phyloP scores from a whole-genome alignment of 2,329 filamentous ascomycete species.

The Pseudogymnoascus destructans region DNA sequence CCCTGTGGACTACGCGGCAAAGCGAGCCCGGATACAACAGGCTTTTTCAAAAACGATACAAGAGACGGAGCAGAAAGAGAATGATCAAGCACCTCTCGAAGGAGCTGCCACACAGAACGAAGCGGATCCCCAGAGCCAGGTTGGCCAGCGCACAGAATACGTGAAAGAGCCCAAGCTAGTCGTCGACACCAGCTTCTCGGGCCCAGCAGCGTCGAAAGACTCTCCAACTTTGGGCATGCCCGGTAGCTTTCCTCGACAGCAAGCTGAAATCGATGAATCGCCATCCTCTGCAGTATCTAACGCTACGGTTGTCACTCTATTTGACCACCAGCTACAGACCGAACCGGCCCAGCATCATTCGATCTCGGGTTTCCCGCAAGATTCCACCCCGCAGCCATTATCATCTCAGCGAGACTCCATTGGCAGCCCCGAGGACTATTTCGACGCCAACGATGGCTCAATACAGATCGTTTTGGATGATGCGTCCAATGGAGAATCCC shows the following conservation, averaged over 20 bases:
- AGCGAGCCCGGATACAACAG: conserved; percentile 68
- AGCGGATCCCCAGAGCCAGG: neutral
- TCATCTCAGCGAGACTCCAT: conserved; percentile 16
- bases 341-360: conserved; percentile 29
- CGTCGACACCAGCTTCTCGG: conserved; percentile 11
- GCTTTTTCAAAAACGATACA: conserved; percentile 77
- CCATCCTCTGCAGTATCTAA: conserved; percentile 47
- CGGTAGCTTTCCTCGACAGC: conserved; percentile 39
- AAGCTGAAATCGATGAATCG: conserved; percentile 32
- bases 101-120: neutral
- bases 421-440: conserved; percentile 11
- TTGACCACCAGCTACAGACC: conserved; percentile 59
- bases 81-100: neutral
- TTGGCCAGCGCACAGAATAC: neutral
- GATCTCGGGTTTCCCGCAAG: conserved; percentile 11
- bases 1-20: conserved; percentile 72
- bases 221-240: conserved; percentile 57
- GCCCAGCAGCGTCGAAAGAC: conserved; percentile 28
- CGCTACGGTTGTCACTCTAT: conserved; percentile 51
- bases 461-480: conserved; percentile 21
- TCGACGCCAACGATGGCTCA: conserved; percentile 14
- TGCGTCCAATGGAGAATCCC: conserved; percentile 16
- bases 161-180: neutral
- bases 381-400: conserved; percentile 18
- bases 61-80: conserved; percentile 48